Percentiles rank a stretch among this genome's conserved stretches.
phyloP scores from a whole-genome alignment of 2,329 filamentous ascomycete species.

The Phialocephala subalpina region DNA sequence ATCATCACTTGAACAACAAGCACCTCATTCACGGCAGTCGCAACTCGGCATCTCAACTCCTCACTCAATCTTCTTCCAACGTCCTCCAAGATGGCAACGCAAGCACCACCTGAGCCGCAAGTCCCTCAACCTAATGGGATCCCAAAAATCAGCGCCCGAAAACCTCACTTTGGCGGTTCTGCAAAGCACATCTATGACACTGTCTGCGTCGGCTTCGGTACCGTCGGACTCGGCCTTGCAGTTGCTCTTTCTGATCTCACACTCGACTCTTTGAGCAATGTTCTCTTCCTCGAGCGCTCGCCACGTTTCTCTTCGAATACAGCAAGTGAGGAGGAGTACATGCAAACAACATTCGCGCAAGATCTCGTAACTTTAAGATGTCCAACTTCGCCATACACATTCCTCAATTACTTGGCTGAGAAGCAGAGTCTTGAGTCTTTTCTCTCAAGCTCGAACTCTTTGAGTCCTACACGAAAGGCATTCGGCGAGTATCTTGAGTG shows the following conservation, averaged over 20 bases:
- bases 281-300: constrained; percentile 70
- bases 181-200: constrained; percentile 52
- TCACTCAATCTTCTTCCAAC: no score
- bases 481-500: constrained; percentile 76
- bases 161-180: not conserved
- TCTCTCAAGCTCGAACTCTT: constrained; percentile 52
- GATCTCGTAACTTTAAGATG: constrained; percentile 72
- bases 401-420: constrained; percentile 72
- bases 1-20: no score
- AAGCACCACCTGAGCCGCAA: not conserved
- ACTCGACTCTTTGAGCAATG: constrained; percentile 55
- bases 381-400: constrained; percentile 72
- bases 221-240: constrained; percentile 72
- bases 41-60: no score
- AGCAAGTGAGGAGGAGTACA: constrained; percentile 53
- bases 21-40: no score
- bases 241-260: constrained; percentile 66
- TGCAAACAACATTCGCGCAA: constrained; percentile 77
- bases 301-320: constrained; percentile 57
- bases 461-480: constrained; percentile 65
- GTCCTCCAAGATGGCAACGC: constrained; percentile 7
- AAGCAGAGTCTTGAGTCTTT: constrained; percentile 68
- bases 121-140: not conserved
- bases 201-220: constrained; percentile 72
- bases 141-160: not conserved